Percentiles rank a stretch among this genome's conserved stretches.
Evolutionary conservation across 257 asterid species (phyloP).

Genomic region (Ajuga chamaepitys): DNA sequence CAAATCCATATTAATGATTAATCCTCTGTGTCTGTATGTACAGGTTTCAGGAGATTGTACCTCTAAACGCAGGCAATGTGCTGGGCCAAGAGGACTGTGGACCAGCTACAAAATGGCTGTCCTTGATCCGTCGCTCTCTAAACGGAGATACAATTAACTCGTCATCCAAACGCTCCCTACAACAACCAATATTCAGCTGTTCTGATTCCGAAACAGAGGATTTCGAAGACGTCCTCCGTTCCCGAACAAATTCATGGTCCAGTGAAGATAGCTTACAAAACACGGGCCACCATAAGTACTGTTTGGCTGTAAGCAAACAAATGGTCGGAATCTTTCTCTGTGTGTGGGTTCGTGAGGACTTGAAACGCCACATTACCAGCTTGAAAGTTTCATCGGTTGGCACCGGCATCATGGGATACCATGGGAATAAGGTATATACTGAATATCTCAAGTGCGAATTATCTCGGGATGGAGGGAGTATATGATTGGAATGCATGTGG

Average conservation of each 20-base stretch:
- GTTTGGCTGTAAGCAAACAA: constrained; percentile 67
- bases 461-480: no score
- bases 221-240: constrained; percentile 10
- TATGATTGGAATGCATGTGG: not conserved
- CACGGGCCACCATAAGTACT: constrained; percentile 18
- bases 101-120: constrained; percentile 69
- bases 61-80: constrained; percentile 75
- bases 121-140: constrained; percentile 48
- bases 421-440: constrained; percentile 65
- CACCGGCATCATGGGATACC: constrained; percentile 75
- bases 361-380: constrained; percentile 33
- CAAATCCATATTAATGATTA: no score
- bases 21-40: not conserved
- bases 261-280: constrained; percentile 6
- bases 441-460: no score
- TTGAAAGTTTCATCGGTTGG: constrained; percentile 70
- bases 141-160: constrained; percentile 18
- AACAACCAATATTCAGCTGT: constrained; percentile 34
- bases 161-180: constrained; percentile 7
- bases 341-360: constrained; percentile 62
- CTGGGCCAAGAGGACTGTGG: constrained; percentile 56
- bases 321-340: constrained; percentile 72
- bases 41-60: constrained; percentile 88
- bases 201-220: constrained; percentile 22
- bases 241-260: constrained; percentile 7